phyloP scores from a whole-genome alignment of 2,329 filamentous ascomycete genomes.

The Sporothrix curviconia region DNA sequence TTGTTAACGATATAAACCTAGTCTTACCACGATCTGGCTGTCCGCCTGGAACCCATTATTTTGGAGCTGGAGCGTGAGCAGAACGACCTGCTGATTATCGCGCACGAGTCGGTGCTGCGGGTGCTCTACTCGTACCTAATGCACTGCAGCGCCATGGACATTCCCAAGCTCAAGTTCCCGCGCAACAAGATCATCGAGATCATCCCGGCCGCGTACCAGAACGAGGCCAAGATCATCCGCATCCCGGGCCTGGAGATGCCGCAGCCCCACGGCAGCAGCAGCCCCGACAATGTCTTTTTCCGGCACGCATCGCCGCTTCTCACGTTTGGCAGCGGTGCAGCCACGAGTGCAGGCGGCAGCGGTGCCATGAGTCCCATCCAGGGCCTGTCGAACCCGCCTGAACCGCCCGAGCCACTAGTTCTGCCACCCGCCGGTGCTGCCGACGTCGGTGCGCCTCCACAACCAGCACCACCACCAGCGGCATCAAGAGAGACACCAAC shows the following conservation, averaged over 20 bases:
- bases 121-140: conserved; percentile 97
- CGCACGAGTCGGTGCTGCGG: conserved; percentile 93
- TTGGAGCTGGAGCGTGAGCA: conserved; percentile 94
- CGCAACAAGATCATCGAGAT: conserved; percentile 98
- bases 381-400: conserved; percentile 41
- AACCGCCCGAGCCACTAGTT: conserved; percentile 30
- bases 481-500: neutral
- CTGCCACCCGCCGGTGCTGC: conserved; percentile 17
- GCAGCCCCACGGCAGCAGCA: conserved; percentile 13
- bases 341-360: conserved; percentile 32
- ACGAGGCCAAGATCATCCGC: conserved; percentile 83
- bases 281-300: conserved; percentile 28
- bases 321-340: conserved; percentile 68
- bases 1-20: conserved; percentile 33
- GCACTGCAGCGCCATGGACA: conserved; percentile 94
- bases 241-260: conserved; percentile 58
- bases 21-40: conserved; percentile 98
- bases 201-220: conserved; percentile 94
- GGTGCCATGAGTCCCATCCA: conserved; percentile 39
- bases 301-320: conserved; percentile 70
- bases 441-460: neutral
- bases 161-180: conserved; percentile 86
- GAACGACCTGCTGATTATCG: conserved; percentile 95
- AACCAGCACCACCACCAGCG: neutral
- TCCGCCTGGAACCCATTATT: conserved; percentile 94